Evolutionary conservation across 2,329 filamentous ascomycete species (phyloP).

Genomic region (Sporothrix phasma): DNA sequence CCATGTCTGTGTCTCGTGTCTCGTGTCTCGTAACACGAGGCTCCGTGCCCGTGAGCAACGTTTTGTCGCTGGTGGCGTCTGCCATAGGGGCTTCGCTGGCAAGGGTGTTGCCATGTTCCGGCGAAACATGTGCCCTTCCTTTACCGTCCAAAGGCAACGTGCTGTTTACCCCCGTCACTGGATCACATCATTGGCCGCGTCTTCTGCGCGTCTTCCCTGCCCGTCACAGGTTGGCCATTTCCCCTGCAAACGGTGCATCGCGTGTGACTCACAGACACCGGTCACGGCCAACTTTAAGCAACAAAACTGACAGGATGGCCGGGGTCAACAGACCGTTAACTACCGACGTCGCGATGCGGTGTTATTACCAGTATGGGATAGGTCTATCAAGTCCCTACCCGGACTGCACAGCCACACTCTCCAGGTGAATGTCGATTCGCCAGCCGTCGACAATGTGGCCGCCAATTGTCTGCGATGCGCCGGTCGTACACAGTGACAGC

Average conservation of each 20-base stretch:
- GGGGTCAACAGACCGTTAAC: not conserved
- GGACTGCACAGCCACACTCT: not conserved
- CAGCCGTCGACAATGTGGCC: constrained; percentile 17
- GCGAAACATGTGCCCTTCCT: no score
- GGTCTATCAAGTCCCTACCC: no score
- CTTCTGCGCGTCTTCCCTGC: not conserved
- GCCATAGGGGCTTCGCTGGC: no score
- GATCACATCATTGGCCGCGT: not conserved
- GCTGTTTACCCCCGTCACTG: no score
- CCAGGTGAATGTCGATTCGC: constrained; percentile 13
- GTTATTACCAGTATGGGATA: no score
- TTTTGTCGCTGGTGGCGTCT: no score
- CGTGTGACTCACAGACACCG: not conserved
- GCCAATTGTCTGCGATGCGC: constrained; percentile 4
- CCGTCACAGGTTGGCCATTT: no score
- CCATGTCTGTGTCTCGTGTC: no score
- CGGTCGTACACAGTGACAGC: constrained; percentile 13
- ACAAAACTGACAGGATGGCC: not conserved
- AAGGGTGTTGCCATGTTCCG: no score
- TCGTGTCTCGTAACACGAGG: not conserved
- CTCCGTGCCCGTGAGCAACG: no score
- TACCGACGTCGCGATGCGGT: not conserved
- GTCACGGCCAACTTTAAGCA: not conserved
- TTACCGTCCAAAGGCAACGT: no score
- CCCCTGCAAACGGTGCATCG: not conserved